These are phyloP conservation scores for Neocatenulostroma microsporum DNA, from an alignment of 2,329 filamentous ascomycete genomes.

Conservation along the genomic window DNA sequence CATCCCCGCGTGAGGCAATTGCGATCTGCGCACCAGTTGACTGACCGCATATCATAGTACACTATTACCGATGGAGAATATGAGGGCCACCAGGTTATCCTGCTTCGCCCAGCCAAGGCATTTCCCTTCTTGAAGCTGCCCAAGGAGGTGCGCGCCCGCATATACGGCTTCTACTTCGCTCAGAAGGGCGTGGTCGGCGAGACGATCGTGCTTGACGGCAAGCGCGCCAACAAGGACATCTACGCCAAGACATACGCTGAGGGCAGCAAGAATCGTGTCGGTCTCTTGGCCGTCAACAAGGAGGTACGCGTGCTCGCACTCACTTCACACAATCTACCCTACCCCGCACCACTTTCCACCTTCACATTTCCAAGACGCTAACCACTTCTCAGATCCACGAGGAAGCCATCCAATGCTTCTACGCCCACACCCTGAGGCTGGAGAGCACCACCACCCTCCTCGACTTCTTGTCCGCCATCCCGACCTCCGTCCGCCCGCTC, in stretches of 20 bases:
- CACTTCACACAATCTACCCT: neutral
- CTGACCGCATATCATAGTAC: neutral
- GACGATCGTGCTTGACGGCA: slow-evolving; percentile 25
- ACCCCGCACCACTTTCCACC: neutral
- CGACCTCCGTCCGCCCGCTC: slow-evolving; percentile 12
- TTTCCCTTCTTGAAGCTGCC: slow-evolving; percentile 29
- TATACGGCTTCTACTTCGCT: slow-evolving; percentile 27
- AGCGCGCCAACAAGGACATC: slow-evolving; percentile 21
- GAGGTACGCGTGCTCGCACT: slow-evolving; percentile 16
- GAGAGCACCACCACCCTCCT: slow-evolving; percentile 25
- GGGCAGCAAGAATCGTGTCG: slow-evolving; percentile 26
- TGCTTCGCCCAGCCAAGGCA: slow-evolving; percentile 28
- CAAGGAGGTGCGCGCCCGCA: slow-evolving; percentile 20
- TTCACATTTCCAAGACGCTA: neutral
- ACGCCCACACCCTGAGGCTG: slow-evolving; percentile 25
- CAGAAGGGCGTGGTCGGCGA: slow-evolving; percentile 18
- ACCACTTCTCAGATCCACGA: slow-evolving; percentile 17
- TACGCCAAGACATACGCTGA: slow-evolving; percentile 28
- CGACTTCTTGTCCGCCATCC: slow-evolving; percentile 27
- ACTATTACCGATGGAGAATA: slow-evolving; percentile 23
- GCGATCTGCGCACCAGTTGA: neutral
- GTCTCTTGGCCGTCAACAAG: slow-evolving; percentile 27
- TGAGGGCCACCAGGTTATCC: slow-evolving; percentile 28
- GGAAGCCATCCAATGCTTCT: slow-evolving; percentile 27
- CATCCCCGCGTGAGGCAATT: neutral